Percentiles rank a stretch among this genome's conserved stretches.
Conservation (phyloP, 2,329 filamentous ascomycete species). For the Stemphylium beticola region DNA sequence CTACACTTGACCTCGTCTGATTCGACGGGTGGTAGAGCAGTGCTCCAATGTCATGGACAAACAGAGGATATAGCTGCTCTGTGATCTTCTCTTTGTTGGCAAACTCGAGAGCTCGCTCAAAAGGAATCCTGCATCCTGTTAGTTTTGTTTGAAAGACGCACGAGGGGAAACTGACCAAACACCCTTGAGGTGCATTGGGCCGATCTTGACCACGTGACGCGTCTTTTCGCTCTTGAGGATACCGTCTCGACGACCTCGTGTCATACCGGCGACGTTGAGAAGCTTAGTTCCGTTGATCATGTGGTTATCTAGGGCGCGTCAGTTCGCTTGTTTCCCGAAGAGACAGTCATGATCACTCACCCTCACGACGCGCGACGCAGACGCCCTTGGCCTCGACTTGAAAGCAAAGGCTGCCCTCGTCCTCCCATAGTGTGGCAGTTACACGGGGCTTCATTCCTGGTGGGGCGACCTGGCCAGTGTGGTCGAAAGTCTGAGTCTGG, state of each 20-base stretch:
- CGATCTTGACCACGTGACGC: constrained; percentile 97
- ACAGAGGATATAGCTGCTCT: constrained; percentile 90
- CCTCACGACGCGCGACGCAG: constrained; percentile 92
- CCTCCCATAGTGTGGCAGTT: constrained; percentile 96
- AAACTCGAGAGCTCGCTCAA: constrained; percentile 95
- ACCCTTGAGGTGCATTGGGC: constrained; percentile 97
- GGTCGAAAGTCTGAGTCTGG: constrained; percentile 69
- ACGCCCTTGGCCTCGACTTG: constrained; percentile 96
- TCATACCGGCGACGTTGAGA: constrained; percentile 97
- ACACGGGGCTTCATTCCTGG: constrained; percentile 96
- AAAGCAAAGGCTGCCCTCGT: constrained; percentile 96
- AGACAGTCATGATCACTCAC: constrained; percentile 53
- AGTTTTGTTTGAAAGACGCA: not conserved
- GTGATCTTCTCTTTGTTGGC: constrained; percentile 99
- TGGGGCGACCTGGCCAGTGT: constrained; percentile 89
- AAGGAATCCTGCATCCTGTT: constrained; percentile 77
- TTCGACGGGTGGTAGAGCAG: constrained; percentile 94
- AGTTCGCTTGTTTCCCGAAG: not conserved
- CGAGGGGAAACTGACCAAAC: constrained; percentile 34
- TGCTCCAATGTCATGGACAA: constrained; percentile 95
- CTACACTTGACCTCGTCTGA: constrained; percentile 78
- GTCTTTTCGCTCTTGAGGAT: constrained; percentile 98
- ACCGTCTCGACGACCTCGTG: constrained; percentile 88
- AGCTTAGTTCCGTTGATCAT: constrained; percentile 99
- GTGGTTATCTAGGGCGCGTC: constrained; percentile 74